These are phyloP conservation scores for Berkeleyomyces basicola DNA, from an alignment of 2,329 filamentous ascomycete species.

Conservation along the genomic window DNA sequence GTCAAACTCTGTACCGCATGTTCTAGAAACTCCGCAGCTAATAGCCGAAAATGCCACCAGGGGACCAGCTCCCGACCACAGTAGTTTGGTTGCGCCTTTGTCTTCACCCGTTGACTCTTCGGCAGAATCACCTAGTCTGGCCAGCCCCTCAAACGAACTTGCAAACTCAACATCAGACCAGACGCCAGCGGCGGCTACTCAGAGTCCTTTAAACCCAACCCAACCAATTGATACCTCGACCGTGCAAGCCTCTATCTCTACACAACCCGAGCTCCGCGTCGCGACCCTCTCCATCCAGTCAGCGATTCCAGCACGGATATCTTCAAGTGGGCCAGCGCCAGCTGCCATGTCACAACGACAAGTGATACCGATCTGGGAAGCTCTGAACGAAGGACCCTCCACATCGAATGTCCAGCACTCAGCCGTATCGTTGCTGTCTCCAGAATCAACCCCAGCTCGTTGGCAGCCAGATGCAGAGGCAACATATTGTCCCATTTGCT, in stretches of 20 bases:
- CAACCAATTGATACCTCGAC: neutral
- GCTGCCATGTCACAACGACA: constrained; percentile 1
- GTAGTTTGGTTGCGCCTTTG: neutral
- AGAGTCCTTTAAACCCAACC: neutral
- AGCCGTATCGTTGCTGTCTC: neutral
- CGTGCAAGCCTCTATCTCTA: constrained; percentile 16
- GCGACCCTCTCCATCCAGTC: neutral
- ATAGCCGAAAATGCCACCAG: neutral
- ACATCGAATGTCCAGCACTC: neutral
- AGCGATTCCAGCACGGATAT: neutral
- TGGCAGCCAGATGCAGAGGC: constrained; percentile 87
- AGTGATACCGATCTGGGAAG: neutral
- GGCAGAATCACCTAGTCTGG: neutral
- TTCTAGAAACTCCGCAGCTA: neutral
- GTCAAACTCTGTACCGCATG: no score
- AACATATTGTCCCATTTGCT: constrained; percentile 70
- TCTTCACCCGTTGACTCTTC: neutral
- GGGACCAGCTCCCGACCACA: neutral
- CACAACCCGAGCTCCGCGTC: neutral
- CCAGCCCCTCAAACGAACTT: neutral
- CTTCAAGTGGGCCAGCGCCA: neutral
- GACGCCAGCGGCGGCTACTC: neutral
- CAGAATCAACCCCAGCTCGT: constrained; percentile 44
- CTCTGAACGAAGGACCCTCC: constrained; percentile 3
- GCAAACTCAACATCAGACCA: neutral